These are phyloP conservation scores for Curvularia lunata DNA, from an alignment of 2,329 filamentous ascomycete genomes.

Conservation along the genomic window DNA sequence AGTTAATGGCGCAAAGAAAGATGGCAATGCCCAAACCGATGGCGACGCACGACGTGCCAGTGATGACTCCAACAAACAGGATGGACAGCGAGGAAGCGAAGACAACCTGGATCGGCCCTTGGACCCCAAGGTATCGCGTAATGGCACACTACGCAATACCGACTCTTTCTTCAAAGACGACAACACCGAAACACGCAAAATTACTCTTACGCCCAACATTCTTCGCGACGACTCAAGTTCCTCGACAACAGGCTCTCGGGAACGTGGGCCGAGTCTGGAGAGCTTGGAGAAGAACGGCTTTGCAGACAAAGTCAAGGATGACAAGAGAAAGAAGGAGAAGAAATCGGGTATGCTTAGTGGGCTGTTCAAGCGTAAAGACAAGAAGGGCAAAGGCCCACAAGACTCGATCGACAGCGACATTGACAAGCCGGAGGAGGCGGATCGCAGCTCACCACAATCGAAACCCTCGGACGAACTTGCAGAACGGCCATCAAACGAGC, in stretches of 20 bases:
- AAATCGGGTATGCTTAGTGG: slow-evolving; percentile 75
- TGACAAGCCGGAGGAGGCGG: slow-evolving; percentile 53
- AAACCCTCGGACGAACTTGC: slow-evolving; percentile 40
- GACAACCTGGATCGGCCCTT: slow-evolving; percentile 65
- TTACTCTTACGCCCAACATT: slow-evolving; percentile 91
- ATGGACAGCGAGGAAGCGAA: slow-evolving; percentile 66
- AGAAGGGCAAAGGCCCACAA: slow-evolving; percentile 53
- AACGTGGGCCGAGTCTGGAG: slow-evolving; percentile 73
- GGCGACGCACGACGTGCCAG: slow-evolving; percentile 36
- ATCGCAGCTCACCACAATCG: slow-evolving; percentile 43
- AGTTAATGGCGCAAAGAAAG: slow-evolving; percentile 43
- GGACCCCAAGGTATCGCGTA: slow-evolving; percentile 65
- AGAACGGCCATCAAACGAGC: slow-evolving; percentile 42
- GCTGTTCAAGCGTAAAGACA: slow-evolving; percentile 70
- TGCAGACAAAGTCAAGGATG: slow-evolving; percentile 69
- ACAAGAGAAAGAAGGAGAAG: slow-evolving; percentile 75
- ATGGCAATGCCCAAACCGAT: slow-evolving; percentile 25
- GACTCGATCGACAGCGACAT: slow-evolving; percentile 51
- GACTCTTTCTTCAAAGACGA: slow-evolving; percentile 99
- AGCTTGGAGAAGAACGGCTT: slow-evolving; percentile 72
- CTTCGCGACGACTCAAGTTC: slow-evolving; percentile 75
- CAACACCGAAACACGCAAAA: slow-evolving; percentile 93
- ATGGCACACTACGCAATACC: slow-evolving; percentile 86
- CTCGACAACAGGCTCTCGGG: slow-evolving; percentile 47
- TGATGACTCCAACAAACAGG: slow-evolving; percentile 51